These are phyloP conservation scores for Henckelia pumila DNA, from an alignment of 257 asterid species.

Conservation along the genomic window DNA sequence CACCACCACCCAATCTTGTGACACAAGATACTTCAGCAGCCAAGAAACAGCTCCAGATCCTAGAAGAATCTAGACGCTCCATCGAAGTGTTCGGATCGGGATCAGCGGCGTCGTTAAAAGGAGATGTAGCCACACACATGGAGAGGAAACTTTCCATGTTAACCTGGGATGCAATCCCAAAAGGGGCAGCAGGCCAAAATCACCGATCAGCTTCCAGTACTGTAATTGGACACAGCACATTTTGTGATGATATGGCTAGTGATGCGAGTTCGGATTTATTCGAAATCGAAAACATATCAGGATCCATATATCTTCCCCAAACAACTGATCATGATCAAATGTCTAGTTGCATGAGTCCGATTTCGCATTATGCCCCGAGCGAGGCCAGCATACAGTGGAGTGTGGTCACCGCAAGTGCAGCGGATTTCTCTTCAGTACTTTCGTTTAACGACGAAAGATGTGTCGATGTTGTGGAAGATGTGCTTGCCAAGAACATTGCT, in stretches of 20 bases:
- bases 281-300: conserved; percentile 70
- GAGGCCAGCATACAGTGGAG: conserved; percentile 87
- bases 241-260: conserved; percentile 65
- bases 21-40: conserved; percentile 1
- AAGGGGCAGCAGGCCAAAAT: conserved; percentile 22
- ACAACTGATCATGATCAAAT: conserved; percentile 23
- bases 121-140: conserved; percentile 45
- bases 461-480: conserved; percentile 30
- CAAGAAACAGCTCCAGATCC: conserved; percentile 7
- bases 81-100: conserved; percentile 68
- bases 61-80: conserved; percentile 43
- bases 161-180: conserved; percentile 88
- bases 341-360: conserved; percentile 48
- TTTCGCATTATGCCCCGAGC: conserved; percentile 63
- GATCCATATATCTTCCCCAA: conserved; percentile 25
- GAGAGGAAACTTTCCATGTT: conserved; percentile 75
- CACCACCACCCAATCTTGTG: conserved; percentile 1
- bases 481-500: conserved; percentile 1
- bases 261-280: conserved; percentile 86
- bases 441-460: conserved; percentile 41
- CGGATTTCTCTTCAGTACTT: conserved; percentile 44
- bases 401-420: conserved; percentile 75
- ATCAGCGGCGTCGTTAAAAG: conserved; percentile 26
- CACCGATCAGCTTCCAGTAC: conserved; percentile 31
- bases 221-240: conserved; percentile 30